Evolutionary conservation across 345 rosid genomes (phyloP).

Genomic region (Brassica juncea): DNA sequence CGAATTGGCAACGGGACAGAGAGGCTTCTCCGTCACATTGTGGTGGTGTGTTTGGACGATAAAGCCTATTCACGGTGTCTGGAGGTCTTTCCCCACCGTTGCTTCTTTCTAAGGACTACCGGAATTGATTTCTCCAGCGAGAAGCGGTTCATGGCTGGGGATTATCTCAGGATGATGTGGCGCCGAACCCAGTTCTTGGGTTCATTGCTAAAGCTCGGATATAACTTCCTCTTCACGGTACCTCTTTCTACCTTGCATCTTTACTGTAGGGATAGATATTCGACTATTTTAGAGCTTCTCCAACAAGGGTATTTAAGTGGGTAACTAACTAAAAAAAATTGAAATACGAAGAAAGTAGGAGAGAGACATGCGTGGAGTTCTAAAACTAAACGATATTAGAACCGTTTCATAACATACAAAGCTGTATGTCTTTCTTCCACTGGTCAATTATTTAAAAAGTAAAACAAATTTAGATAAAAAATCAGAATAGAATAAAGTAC

Average conservation of each 20-base stretch:
- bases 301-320: too few relatives aligned
- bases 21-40: slow-evolving; percentile 46
- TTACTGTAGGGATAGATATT: too few relatives aligned
- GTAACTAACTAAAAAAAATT: too few relatives aligned
- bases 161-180: slow-evolving; percentile 69
- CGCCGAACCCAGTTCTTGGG: slow-evolving; percentile 48
- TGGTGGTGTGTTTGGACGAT: slow-evolving; percentile 51
- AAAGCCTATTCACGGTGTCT: slow-evolving; percentile 51
- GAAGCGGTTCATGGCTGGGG: slow-evolving; percentile 46
- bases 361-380: too few relatives aligned
- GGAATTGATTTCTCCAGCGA: slow-evolving; percentile 44
- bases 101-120: slow-evolving; percentile 38
- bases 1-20: slow-evolving; percentile 42
- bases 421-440: too few relatives aligned
- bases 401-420: too few relatives aligned
- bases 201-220: slow-evolving; percentile 51
- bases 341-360: too few relatives aligned
- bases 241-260: not conserved
- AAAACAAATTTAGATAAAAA: too few relatives aligned
- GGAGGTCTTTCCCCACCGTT: slow-evolving; percentile 39
- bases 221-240: slow-evolving; percentile 65
- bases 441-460: too few relatives aligned
- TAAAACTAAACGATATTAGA: too few relatives aligned
- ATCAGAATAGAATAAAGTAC: too few relatives aligned
- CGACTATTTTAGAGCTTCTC: too few relatives aligned